These are phyloP conservation scores for Aurantiochytrium sp. DNA, from an alignment of 108 stramenopile species.

Conservation along the genomic window DNA sequence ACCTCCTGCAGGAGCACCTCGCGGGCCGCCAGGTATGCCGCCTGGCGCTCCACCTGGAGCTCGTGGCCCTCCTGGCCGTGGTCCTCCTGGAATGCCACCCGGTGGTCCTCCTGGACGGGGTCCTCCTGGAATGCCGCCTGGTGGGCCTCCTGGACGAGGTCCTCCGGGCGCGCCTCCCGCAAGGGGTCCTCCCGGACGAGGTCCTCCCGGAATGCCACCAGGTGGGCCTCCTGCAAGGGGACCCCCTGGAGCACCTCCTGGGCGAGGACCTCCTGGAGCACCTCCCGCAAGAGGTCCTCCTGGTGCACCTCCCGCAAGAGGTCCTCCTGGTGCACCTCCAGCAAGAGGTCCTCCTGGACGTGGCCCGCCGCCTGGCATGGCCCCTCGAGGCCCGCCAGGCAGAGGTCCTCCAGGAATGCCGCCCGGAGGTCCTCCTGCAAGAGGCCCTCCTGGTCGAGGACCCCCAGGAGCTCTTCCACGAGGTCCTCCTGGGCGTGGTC, in stretches of 20 bases:
- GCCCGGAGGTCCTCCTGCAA: conserved; percentile 20
- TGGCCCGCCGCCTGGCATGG: background rate
- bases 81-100: background rate
- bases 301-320: background rate
- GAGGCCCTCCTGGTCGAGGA: background rate
- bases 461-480: conserved; percentile 19
- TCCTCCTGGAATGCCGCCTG: background rate
- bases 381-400: background rate
- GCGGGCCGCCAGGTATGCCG: background rate
- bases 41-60: background rate
- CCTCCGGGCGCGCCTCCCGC: background rate
- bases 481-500: conserved; percentile 32
- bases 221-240: conserved; percentile 8
- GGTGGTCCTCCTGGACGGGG: background rate
- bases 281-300: background rate
- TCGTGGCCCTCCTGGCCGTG: background rate
- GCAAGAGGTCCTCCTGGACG: background rate
- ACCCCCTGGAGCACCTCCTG: background rate
- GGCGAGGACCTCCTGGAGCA: background rate
- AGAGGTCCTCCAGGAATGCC: background rate
- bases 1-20: background rate
- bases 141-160: background rate
- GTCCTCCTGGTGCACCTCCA: background rate
- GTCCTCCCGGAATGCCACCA: background rate
- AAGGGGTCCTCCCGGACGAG: background rate